Evolutionary conservation across 495 filamentous ascomycete species (phyloP).

Genomic region (Hyaloscypha bicolor): DNA sequence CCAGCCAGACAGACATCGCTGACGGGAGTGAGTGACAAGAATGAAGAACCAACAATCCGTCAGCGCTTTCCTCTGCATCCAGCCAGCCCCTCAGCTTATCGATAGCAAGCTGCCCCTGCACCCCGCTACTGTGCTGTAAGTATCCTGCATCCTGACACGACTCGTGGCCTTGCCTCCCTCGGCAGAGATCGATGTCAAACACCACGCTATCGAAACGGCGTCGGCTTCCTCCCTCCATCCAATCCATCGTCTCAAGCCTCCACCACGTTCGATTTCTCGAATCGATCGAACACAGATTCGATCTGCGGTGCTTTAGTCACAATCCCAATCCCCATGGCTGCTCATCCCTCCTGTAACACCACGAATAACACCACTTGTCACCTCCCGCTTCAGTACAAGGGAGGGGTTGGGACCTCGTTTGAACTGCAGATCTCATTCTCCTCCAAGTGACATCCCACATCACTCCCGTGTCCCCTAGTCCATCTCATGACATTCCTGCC

Average conservation of each 20-base stretch:
- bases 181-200: neutral
- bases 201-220: conserved; percentile 10
- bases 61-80: neutral
- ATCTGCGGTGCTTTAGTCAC: no score
- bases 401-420: neutral
- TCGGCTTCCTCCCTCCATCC: no score
- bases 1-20: neutral
- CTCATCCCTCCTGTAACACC: neutral
- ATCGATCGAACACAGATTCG: no score
- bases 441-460: no score
- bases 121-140: conserved; percentile 9
- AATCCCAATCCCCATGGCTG: no score
- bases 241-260: neutral
- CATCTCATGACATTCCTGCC: no score
- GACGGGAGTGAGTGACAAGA: neutral
- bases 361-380: neutral
- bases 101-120: conserved; percentile 17
- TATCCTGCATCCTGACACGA: neutral
- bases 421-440: neutral
- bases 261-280: neutral
- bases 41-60: neutral
- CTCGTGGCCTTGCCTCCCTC: neutral
- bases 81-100: conserved; percentile 18
- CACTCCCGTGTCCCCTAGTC: no score
- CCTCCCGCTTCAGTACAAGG: neutral